Percentiles rank a stretch among this genome's conserved stretches.
Conservation (phyloP, 352 stramenopile species). For the Phytophthora capsici region DNA sequence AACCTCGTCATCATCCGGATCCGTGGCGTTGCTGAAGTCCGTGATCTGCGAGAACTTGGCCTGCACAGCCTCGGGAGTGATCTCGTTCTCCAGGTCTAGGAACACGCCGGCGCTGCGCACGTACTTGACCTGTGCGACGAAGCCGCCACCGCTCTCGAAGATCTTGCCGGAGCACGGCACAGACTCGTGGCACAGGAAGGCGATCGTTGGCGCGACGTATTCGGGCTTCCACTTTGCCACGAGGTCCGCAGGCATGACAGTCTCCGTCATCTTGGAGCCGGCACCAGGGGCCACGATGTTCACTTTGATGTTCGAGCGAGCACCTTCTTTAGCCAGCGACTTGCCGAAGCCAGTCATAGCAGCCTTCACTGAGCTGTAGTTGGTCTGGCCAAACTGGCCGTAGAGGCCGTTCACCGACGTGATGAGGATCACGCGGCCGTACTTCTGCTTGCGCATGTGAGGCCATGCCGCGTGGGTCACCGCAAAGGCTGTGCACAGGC, state of each 20-base stretch:
- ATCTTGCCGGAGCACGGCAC: conserved; percentile 75
- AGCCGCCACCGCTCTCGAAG: conserved; percentile 89
- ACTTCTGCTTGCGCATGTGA: conserved; percentile 90
- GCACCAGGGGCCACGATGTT: conserved; percentile 89
- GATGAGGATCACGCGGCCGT: conserved; percentile 89
- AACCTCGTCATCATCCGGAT: conserved; percentile 81
- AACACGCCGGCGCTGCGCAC: conserved; percentile 71
- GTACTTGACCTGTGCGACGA: conserved; percentile 85
- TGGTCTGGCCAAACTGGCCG: conserved; percentile 92
- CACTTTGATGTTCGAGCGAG: conserved; percentile 84
- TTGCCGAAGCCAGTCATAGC: conserved; percentile 94
- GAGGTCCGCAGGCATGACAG: conserved; percentile 83
- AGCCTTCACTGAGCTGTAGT: conserved; percentile 92
- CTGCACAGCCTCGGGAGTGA: conserved; percentile 81
- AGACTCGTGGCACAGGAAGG: conserved; percentile 86
- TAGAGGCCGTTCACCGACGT: conserved; percentile 90
- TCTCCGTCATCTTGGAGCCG: conserved; percentile 89
- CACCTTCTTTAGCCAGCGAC: conserved; percentile 89
- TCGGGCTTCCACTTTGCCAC: conserved; percentile 89
- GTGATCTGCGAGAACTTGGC: conserved; percentile 79
- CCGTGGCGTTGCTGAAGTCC: conserved; percentile 74
- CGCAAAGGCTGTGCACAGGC: conserved; percentile 60
- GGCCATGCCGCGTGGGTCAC: conserved; percentile 89
- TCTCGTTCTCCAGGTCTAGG: conserved; percentile 74
- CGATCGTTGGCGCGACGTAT: conserved; percentile 88